Conservation (phyloP, 371 early-diverging fungal genomes). For the Actinomortierella ambigua region DNA sequence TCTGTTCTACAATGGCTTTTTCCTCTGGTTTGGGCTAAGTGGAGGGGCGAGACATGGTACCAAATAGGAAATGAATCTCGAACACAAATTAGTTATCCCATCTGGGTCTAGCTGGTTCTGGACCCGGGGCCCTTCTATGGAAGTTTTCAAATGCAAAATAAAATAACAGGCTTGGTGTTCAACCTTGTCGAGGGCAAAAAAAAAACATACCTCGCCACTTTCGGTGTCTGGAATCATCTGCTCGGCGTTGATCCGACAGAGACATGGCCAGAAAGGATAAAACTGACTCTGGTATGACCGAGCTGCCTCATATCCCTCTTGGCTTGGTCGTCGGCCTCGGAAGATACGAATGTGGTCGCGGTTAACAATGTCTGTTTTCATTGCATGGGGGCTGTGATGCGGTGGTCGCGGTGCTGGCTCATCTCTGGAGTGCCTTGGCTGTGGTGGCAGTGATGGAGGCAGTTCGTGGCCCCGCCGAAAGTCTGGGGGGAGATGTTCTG, state of each 20-base stretch:
- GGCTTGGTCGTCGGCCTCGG: not conserved
- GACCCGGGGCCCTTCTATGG: no score
- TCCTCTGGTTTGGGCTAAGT: no score
- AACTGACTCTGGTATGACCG: conserved; percentile 19
- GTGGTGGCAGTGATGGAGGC: not conserved
- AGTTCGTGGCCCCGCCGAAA: not conserved
- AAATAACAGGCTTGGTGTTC: no score
- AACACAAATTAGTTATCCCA: no score
- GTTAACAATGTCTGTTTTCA: conserved; percentile 2
- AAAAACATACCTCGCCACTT: no score
- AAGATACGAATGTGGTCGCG: conserved; percentile 9
- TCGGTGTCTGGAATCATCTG: no score
- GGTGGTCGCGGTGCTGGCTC: not conserved
- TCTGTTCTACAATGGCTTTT: conserved; percentile 9
- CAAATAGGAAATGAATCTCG: no score
- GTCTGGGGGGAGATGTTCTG: not conserved
- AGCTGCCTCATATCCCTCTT: conserved; percentile 12
- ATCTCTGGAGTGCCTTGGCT: not conserved
- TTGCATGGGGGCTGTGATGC: not conserved
- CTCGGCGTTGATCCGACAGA: not conserved
- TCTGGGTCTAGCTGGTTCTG: no score
- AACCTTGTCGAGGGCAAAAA: no score
- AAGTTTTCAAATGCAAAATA: no score
- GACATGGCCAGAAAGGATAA: conserved; percentile 33
- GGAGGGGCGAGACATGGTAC: no score